These are phyloP conservation scores for Aspergillus cavernicola DNA, from an alignment of 495 filamentous ascomycete species.

Conservation along the genomic window DNA sequence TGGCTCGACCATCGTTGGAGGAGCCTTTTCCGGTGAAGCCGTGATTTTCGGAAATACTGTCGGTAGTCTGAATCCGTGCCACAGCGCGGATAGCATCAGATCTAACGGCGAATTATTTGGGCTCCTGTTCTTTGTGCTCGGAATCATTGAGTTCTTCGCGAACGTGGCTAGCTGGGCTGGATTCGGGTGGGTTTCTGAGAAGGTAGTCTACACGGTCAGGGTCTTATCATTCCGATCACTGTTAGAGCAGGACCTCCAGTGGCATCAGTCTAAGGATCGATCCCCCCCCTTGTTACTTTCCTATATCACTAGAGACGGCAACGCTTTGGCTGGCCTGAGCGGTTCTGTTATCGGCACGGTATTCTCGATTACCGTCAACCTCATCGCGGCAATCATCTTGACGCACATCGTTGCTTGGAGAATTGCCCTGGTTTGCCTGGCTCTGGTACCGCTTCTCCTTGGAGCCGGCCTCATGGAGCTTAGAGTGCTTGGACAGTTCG, in stretches of 20 bases:
- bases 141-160: constrained; percentile 50
- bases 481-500: constrained; percentile 48
- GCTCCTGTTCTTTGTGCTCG: constrained; percentile 54
- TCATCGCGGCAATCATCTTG: constrained; percentile 41
- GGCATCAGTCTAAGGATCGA: constrained; percentile 49
- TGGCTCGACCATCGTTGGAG: constrained; percentile 42
- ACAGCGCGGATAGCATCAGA: constrained; percentile 31
- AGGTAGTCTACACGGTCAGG: constrained; percentile 47
- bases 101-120: constrained; percentile 46
- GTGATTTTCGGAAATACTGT: constrained; percentile 53
- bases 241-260: constrained; percentile 51
- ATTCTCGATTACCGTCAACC: constrained; percentile 43
- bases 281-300: constrained; percentile 44
- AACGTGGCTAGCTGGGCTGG: constrained; percentile 47
- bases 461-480: constrained; percentile 51
- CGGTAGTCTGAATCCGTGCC: constrained; percentile 42
- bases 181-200: constrained; percentile 51
- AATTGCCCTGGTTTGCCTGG: constrained; percentile 38
- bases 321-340: constrained; percentile 45
- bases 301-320: constrained; percentile 49
- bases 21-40: constrained; percentile 46
- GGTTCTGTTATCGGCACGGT: constrained; percentile 44
- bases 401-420: constrained; percentile 44
- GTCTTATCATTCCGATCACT: constrained; percentile 49
- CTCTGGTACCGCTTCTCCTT: constrained; percentile 42